Conservation (phyloP, 805 yeast species). For the Middelhovenomyces tepae region DNA sequence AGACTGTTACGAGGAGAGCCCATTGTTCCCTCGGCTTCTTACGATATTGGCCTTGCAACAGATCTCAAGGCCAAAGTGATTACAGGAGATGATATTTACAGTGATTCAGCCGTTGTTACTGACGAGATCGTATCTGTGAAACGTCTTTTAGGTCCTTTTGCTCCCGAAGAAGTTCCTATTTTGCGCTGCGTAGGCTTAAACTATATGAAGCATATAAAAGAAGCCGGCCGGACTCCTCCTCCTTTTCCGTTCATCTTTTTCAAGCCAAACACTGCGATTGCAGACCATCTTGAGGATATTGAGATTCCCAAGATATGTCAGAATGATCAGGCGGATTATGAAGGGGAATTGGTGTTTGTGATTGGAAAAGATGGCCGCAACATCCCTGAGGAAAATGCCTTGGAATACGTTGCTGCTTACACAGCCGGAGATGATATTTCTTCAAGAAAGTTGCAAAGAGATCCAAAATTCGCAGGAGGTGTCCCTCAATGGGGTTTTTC, state of each 20-base stretch:
- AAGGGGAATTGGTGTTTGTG: slow-evolving; percentile 42
- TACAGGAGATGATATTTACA: slow-evolving; percentile 10
- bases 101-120: slow-evolving; percentile 8
- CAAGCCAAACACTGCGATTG: slow-evolving; percentile 12
- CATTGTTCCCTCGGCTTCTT: slow-evolving; percentile 6
- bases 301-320: slow-evolving; percentile 12
- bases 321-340: slow-evolving; percentile 35
- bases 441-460: slow-evolving; percentile 42
- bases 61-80: slow-evolving; percentile 9
- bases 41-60: slow-evolving; percentile 3
- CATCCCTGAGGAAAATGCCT: slow-evolving; percentile 34
- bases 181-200: slow-evolving; percentile 12
- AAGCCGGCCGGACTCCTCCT: slow-evolving; percentile 15
- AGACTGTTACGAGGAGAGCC: no score
- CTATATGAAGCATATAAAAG: slow-evolving; percentile 14
- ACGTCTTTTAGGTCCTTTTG: slow-evolving; percentile 9
- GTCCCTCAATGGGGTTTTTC: slow-evolving; percentile 41
- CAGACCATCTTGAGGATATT: slow-evolving; percentile 10
- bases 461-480: slow-evolving; percentile 39
- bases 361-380: slow-evolving; percentile 40
- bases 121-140: slow-evolving; percentile 9
- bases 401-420: slow-evolving; percentile 39
- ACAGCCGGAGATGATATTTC: slow-evolving; percentile 46
- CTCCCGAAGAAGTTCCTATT: slow-evolving; percentile 11
- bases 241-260: slow-evolving; percentile 13